Evolutionary conservation across 2,329 filamentous ascomycete species (phyloP).

Genomic region (Hymenoscyphus occultus): DNA sequence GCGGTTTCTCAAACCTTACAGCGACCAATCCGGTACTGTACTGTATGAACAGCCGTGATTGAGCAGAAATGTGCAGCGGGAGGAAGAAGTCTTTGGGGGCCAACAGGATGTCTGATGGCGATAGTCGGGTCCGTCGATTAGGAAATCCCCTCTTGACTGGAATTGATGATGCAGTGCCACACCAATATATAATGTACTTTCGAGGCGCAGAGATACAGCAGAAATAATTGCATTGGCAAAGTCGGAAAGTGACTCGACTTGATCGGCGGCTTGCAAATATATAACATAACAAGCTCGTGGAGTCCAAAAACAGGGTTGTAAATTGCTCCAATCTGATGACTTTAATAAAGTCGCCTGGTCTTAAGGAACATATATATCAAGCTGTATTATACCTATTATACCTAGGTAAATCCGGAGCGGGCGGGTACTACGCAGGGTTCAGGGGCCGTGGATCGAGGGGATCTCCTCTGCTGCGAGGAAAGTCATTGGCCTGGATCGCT

Average conservation of each 20-base stretch:
- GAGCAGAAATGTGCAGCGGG: constrained; percentile 8
- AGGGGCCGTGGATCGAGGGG: not conserved
- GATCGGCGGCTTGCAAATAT: constrained; percentile 16
- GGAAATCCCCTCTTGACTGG: constrained; percentile 3
- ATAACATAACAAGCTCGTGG: constrained; percentile 14
- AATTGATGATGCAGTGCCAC: constrained; percentile 12
- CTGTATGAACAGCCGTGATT: not conserved
- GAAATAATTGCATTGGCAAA: constrained; percentile 12
- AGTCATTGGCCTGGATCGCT: not conserved
- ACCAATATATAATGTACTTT: constrained; percentile 14
- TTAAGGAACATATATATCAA: constrained; percentile 18
- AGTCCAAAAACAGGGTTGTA: constrained; percentile 9
- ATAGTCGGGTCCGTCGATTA: constrained; percentile 3
- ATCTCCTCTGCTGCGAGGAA: not conserved
- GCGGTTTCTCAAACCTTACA: constrained; percentile 7
- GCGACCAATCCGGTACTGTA: constrained; percentile 5
- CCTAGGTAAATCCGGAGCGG: constrained; percentile 10
- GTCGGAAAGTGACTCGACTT: constrained; percentile 12
- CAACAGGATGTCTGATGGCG: not conserved
- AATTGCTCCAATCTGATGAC: constrained; percentile 18
- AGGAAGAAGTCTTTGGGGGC: not conserved
- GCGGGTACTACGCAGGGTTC: not conserved
- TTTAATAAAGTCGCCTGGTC: constrained; percentile 16
- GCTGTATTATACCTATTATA: constrained; percentile 14
- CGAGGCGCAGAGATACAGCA: constrained; percentile 8